These are phyloP conservation scores for Sphaerulina populicola DNA, from an alignment of 2,329 filamentous ascomycete genomes.

Conservation along the genomic window DNA sequence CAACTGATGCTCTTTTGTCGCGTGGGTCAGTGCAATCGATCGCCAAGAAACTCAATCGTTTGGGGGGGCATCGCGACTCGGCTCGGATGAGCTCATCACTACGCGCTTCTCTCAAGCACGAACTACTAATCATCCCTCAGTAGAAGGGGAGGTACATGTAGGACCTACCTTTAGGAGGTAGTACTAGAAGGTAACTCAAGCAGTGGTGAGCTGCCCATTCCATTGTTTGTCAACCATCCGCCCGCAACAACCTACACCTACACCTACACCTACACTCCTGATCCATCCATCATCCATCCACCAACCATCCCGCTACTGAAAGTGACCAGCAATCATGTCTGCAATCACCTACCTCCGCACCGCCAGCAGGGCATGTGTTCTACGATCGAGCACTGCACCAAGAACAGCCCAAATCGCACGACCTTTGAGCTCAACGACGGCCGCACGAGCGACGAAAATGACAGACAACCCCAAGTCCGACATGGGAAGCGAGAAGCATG, in stretches of 20 bases:
- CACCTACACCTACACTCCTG: not conserved
- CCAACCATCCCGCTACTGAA: constrained; percentile 12
- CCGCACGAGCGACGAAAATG: constrained; percentile 6
- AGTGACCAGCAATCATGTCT: constrained; percentile 25
- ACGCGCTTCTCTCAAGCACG: not conserved
- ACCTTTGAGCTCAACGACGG: constrained; percentile 13
- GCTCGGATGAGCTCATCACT: not conserved
- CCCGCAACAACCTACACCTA: no score
- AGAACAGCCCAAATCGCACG: constrained; percentile 1
- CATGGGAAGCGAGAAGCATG: constrained; percentile 14
- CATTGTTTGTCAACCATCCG: no score
- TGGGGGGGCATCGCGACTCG: not conserved
- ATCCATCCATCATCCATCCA: not conserved
- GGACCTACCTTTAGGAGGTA: no score
- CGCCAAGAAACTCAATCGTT: not conserved
- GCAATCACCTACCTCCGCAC: constrained; percentile 35
- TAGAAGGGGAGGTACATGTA: no score
- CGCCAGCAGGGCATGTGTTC: constrained; percentile 1
- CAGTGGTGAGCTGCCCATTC: no score
- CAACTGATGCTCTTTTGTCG: not conserved
- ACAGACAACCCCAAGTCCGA: constrained; percentile 16
- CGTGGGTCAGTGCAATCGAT: not conserved
- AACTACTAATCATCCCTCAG: no score
- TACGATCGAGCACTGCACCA: not conserved
- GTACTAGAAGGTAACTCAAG: not conserved